Evolutionary conservation across 495 filamentous ascomycete genomes (phyloP), one percentile per base, ranked within the genome.

Genomic region (Talaromyces wortmannii): DNA sequence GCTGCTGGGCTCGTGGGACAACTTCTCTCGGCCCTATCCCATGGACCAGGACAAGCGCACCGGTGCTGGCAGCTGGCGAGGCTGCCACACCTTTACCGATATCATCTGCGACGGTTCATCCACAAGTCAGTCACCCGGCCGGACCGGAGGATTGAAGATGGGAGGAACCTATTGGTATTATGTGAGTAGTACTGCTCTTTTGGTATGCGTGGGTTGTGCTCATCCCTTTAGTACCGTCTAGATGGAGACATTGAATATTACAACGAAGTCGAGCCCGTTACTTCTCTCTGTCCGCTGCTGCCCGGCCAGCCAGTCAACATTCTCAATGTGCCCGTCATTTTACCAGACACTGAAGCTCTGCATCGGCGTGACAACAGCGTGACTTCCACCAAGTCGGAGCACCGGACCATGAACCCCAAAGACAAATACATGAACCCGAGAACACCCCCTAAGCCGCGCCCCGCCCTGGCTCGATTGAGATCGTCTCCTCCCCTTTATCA

Each of bases 141-240:
- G 91, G 53, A 78, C 79, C 32, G 91, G 91, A 31, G 91, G 86
- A 18, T 77, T 96, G 54, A 94, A 88, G 68, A 94, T 94, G 88
- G 91, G 91, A 30, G 83, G 84, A n/a, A 91, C 83, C 7, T 96
- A 96, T 70, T 95, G 91, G 81, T 96, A 95, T 74, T 95, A 91
- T 72, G 90, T 94, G 70, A 71, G 90, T 65, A 12, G 13, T 5
- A 11, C 31, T 48, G 15, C 13, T 5, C 31, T 31, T 50, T 7
- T 32, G 23, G n/a, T 32, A 13, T 29, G 2, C 31, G 16, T 48
- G 33, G 11, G 32, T 16, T 31, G 67, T 56, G 7, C 51, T 53
- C 48, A 56, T 33, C 60, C 8, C 36, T 13, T 40, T 40, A 95
- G 89, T 96, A 95, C 64, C 78, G 88, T 61, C 62, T 95, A 42